phyloP scores from a whole-genome alignment of 208 protist genomes.

The Wallacemonas rigidus region DNA sequence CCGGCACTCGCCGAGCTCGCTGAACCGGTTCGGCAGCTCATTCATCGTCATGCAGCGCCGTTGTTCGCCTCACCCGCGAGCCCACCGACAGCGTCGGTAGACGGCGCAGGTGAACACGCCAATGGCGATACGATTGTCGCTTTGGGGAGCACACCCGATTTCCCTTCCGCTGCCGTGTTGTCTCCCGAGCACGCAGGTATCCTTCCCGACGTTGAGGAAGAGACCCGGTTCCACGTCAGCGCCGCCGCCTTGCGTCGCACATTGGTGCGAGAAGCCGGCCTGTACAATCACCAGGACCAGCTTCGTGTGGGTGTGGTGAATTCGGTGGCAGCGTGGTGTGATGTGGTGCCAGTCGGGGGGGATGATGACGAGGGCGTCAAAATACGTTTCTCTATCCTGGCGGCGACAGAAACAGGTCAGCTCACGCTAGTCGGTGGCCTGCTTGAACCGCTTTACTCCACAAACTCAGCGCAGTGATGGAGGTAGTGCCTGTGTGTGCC shows the following conservation, averaged over 20 bases:
- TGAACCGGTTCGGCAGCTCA: neutral
- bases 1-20: neutral
- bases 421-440: conserved; percentile 17
- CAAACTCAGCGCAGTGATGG: no score
- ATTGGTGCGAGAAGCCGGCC: conserved; percentile 9
- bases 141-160: no score
- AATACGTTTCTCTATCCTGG: conserved; percentile 16
- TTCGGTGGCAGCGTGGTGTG: conserved; percentile 55
- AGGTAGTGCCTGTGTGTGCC: no score
- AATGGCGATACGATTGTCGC: no score
- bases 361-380: neutral
- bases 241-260: neutral
- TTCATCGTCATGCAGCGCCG: neutral
- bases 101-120: neutral
- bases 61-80: neutral
- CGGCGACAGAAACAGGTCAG: conserved; percentile 20
- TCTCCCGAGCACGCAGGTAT: neutral
- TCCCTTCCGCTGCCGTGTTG: no score
- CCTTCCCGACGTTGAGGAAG: neutral
- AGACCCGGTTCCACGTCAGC: neutral
- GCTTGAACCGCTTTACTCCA: neutral
- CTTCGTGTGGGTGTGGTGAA: conserved; percentile 69
- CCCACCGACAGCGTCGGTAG: neutral
- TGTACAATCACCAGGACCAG: conserved; percentile 18
- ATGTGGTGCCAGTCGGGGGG: conserved; percentile 10